Evolutionary conservation across 2,329 filamentous ascomycete genomes (phyloP), one percentile per base, ranked within the genome.

Genomic region (Fusarium cyanostomum): DNA sequence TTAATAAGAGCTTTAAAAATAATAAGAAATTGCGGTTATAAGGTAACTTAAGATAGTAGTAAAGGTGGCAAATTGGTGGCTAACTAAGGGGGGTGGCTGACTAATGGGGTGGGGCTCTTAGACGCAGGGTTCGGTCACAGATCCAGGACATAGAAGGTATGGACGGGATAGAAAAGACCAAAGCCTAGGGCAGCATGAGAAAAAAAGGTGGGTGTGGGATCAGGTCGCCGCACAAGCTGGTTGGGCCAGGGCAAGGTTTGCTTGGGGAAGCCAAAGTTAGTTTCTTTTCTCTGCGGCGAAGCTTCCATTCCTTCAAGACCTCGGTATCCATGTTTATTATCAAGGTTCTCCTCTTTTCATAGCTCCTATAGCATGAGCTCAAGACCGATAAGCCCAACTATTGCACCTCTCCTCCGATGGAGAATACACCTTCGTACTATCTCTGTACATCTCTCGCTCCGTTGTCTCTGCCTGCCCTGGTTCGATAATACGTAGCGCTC

Each of bases 101-200:
- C n/a, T n/a, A n/a, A n/a, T n/a, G n/a, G n/a, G n/a, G n/a, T n/a
- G n/a, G n/a, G n/a, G n/a, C n/a, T n/a, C n/a, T 37, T 31, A 55
- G 46, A 57, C 27, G 55, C 66, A 68, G 62, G 67, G 67, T 67
- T 66, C 52, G 43, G 65, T 59, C 46, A 55, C 44, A 61, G 58
- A 63, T 54, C 60, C 59, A 67, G 67, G 63, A 69, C 65, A 26
- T n/a, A 9, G 16, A 56, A 53, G 54, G 46, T 38, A 60, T 55
- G 55, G 41, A 54, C 35, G 35, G 15, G 16, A 33, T 34, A 53
- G n/a, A 43, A 50, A 48, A 44, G 43, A 46, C 57, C 49, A 61
- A 49, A 34, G 50, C 16, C 65, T 34, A 58, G 48, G 44, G 34
- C 34, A 38, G 24, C 53, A 63, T 48, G 54, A 13, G 39, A 39